Evolutionary conservation across 2,329 filamentous ascomycete species (phyloP).

Genomic region (Mollisia scopiformis): DNA sequence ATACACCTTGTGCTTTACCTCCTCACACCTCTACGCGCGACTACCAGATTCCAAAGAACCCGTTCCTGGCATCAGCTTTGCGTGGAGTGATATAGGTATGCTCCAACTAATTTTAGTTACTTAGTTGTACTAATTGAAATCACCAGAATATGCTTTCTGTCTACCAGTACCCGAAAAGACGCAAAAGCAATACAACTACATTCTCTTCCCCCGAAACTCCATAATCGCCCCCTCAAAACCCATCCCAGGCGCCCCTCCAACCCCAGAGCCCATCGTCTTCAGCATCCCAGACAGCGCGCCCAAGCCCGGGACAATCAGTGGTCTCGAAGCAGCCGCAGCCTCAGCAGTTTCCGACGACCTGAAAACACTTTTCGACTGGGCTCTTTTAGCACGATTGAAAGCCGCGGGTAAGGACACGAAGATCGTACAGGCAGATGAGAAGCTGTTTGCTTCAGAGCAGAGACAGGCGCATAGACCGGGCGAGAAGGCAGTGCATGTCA

Average conservation of each 20-base stretch:
- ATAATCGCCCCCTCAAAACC: constrained; percentile 55
- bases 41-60: constrained; percentile 54
- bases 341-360: constrained; percentile 61
- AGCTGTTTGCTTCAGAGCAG: constrained; percentile 59
- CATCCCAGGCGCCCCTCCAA: constrained; percentile 38
- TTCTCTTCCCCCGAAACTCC: constrained; percentile 59
- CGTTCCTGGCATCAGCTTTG: constrained; percentile 56
- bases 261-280: constrained; percentile 64
- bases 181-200: constrained; percentile 67
- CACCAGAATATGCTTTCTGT: constrained; percentile 62
- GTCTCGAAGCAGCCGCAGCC: constrained; percentile 52
- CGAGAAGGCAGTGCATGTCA: constrained; percentile 67
- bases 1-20: constrained; percentile 65
- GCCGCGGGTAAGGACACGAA: constrained; percentile 49
- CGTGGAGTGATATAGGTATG: constrained; percentile 65
- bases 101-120: background rate
- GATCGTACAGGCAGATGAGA: constrained; percentile 56
- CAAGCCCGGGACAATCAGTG: constrained; percentile 60
- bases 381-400: constrained; percentile 54
- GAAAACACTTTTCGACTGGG: constrained; percentile 63
- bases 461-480: constrained; percentile 59
- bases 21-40: constrained; percentile 60
- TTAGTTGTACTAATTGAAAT: background rate
- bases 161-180: constrained; percentile 67
- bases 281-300: constrained; percentile 62